Evolutionary conservation across 805 yeast genomes (phyloP), one percentile per base, ranked within the genome.

Genomic region (Starmerella bacillaris): DNA sequence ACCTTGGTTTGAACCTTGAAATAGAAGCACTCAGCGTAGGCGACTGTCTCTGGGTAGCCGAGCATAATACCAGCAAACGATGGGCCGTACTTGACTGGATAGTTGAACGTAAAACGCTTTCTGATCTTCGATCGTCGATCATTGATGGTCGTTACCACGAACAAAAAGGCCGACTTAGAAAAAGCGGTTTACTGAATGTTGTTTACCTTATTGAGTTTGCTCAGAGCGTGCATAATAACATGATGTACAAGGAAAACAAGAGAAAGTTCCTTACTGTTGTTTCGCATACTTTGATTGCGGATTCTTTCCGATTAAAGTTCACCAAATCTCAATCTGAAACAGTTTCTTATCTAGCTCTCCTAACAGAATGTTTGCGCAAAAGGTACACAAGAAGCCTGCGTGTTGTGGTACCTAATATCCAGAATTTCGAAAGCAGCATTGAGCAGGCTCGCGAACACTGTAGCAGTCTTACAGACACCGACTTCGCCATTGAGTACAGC

Each of bases 11-110:
- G 1, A 53, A 57, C 3, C 60, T 68, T 34, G 74, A 68, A 16
- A 67, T 65, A 1, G 54, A 68, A 32, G 60, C 78, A 1, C 59
- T 89, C 20, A 58, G 89, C 0, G 69, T 84, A 2, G 96, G 98
- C 4, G 99, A 89, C 58, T 75, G 76, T 1, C 42, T 77, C 7
- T 89, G 96, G 98, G 63, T 83, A 3, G 98, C 94, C 0, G 65
- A 66, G 37, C 67, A 82, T 48, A 67, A 59, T 35, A 45, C 40
- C 0, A 67, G 78, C 0, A 64, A 67, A 1, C 65, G 66, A 35
- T 74, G 74, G 36, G 80, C 74, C 4, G 75, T 79, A 1, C 56
- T 89, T 14, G 78, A 86, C 51, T 74, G 70, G 41, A 76, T 89
- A n/a, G 66, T 86, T 31, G 99, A 89, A 58, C 63, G 99, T 26